phyloP scores from a whole-genome alignment of 1,284 basidiomycete genomes.

The Phenoliferia sp. region DNA sequence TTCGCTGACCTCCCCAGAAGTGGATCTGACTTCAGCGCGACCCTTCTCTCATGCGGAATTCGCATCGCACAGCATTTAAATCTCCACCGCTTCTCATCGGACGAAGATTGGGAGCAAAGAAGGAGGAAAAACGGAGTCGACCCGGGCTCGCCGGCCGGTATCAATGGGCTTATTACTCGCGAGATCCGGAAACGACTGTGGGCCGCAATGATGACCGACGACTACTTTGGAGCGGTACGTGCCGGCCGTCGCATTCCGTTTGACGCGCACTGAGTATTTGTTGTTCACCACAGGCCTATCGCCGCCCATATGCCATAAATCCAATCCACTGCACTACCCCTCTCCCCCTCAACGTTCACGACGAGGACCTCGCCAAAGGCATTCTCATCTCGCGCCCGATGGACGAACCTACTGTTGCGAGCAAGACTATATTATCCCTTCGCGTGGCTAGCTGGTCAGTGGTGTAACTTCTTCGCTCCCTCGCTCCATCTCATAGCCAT shows the following conservation, averaged over 20 bases:
- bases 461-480: not conserved
- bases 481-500: not conserved
- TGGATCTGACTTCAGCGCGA: conserved; percentile 26
- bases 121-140: conserved; percentile 20
- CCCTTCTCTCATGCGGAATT: conserved; percentile 22
- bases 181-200: conserved; percentile 29
- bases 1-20: not conserved
- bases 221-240: not conserved
- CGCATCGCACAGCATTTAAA: conserved; percentile 24
- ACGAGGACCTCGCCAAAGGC: conserved; percentile 20
- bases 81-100: conserved; percentile 25
- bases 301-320: conserved; percentile 15
- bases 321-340: conserved; percentile 25
- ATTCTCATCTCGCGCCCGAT: conserved; percentile 7
- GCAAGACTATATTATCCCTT: conserved; percentile 16
- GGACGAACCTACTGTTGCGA: conserved; percentile 22
- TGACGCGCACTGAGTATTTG: not conserved
- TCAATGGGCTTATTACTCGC: conserved; percentile 24
- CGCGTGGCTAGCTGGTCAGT: conserved; percentile 8
- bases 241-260: not conserved
- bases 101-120: conserved; percentile 24
- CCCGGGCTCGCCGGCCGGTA: conserved; percentile 13
- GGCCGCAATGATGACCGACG: conserved; percentile 22
- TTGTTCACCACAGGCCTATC: conserved; percentile 13
- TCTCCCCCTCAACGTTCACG: conserved; percentile 23